Percentiles rank a stretch among this genome's conserved stretches.
Conservation (phyloP, 2,329 filamentous ascomycete genomes). For the Emergomyces orientalis region DNA sequence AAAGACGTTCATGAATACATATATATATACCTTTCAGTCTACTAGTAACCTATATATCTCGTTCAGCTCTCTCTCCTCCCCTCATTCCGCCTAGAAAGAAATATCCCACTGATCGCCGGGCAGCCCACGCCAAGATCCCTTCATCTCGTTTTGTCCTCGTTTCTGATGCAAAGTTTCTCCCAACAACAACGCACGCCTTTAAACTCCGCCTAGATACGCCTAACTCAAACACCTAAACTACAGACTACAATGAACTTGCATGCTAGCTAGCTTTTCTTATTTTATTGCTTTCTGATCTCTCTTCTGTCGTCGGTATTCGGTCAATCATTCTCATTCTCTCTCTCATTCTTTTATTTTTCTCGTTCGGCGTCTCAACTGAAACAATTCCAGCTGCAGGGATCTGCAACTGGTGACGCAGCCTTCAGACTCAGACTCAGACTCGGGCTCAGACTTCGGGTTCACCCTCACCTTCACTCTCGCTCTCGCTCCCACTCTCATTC, state of each 20-base stretch:
- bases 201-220: too few species aligned
- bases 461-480: not conserved
- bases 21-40: too few species aligned
- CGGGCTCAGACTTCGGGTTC: not conserved
- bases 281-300: not conserved
- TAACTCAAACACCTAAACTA: too few species aligned
- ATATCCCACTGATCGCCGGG: not conserved
- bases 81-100: not conserved
- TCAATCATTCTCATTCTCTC: not conserved
- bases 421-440: too few species aligned
- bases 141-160: not conserved
- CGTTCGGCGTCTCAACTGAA: not conserved
- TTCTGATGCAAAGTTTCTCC: too few species aligned
- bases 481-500: not conserved
- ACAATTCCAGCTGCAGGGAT: conserved; percentile 3
- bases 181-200: too few species aligned
- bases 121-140: not conserved
- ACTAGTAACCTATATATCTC: too few species aligned
- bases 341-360: not conserved
- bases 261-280: not conserved
- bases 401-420: conserved; percentile 13
- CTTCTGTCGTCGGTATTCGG: not conserved
- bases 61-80: too few species aligned
- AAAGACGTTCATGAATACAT: too few species aligned
- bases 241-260: too few species aligned